phyloP scores from a whole-genome alignment of 169 alveolate species.

The Cryptosporidium sp. region DNA sequence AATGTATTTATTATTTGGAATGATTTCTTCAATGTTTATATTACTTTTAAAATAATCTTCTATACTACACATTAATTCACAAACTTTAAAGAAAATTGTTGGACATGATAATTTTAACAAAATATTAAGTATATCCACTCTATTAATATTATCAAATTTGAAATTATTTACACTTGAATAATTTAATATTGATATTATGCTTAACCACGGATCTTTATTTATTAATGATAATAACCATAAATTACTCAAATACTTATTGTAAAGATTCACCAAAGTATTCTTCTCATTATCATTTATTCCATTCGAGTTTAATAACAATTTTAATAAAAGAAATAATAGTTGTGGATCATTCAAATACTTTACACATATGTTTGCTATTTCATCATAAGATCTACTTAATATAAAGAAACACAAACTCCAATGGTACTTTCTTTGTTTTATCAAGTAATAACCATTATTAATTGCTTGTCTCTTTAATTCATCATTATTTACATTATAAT shows the following conservation, averaged over 20 bases:
- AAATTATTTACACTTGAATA: conserved; percentile 9
- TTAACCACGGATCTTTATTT: conserved; percentile 50
- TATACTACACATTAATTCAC: conserved; percentile 2
- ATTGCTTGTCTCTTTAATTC: conserved; percentile 54
- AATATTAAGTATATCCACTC: conserved; percentile 1
- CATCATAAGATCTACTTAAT: conserved; percentile 40
- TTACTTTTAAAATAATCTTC: conserved; percentile 5
- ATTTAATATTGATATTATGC: conserved; percentile 40
- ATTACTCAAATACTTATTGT: conserved; percentile 12
- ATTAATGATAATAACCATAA: conserved; percentile 22
- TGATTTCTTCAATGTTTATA: neutral
- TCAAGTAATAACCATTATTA: conserved; percentile 63
- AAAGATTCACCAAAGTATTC: neutral
- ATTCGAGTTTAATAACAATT: conserved; percentile 1
- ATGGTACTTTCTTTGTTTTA: conserved; percentile 47
- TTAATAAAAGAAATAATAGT: conserved; percentile 32
- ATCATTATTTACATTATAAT: conserved; percentile 26
- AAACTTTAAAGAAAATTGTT: conserved; percentile 10
- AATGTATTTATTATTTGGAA: neutral
- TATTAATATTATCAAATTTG: neutral
- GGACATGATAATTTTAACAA: conserved; percentile 33
- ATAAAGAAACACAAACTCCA: conserved; percentile 66
- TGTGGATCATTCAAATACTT: conserved; percentile 65
- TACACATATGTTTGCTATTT: conserved; percentile 38
- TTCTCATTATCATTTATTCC: neutral